Conservation (phyloP, 192 early-diverging fungal genomes). For the Haplosporangium gracile region DNA sequence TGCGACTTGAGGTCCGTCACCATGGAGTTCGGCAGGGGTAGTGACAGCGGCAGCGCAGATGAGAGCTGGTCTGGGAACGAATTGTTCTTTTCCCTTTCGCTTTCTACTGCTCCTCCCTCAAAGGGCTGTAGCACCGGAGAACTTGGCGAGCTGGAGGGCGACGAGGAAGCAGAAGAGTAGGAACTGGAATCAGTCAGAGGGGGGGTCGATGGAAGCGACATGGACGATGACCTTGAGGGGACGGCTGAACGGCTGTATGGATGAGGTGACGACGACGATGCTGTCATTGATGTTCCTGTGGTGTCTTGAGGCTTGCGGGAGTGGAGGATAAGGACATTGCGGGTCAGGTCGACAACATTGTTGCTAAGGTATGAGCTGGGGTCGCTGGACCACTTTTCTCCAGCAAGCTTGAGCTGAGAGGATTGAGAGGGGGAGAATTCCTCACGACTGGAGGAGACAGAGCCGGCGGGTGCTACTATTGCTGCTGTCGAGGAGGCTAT, state of each 20-base stretch:
- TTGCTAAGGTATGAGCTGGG: slow-evolving; percentile 38
- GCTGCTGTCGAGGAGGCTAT: neutral
- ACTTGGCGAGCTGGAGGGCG: slow-evolving; percentile 33
- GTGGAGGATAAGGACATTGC: slow-evolving; percentile 51
- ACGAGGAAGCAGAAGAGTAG: slow-evolving; percentile 42
- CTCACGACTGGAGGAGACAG: neutral
- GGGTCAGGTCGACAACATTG: slow-evolving; percentile 47
- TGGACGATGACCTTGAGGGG: slow-evolving; percentile 26
- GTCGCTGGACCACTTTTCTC: slow-evolving; percentile 52
- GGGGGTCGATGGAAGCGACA: slow-evolving; percentile 39
- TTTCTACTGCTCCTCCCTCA: neutral
- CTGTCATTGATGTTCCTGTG: neutral
- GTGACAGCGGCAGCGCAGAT: slow-evolving; percentile 5
- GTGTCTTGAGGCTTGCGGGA: slow-evolving; percentile 44
- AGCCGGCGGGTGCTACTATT: neutral
- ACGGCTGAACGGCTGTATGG: slow-evolving; percentile 22
- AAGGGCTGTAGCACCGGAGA: slow-evolving; percentile 18
- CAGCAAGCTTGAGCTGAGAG: slow-evolving; percentile 19
- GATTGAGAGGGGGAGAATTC: neutral
- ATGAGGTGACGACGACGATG: slow-evolving; percentile 19
- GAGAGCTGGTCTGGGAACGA: slow-evolving; percentile 22
- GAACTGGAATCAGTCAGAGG: slow-evolving; percentile 31
- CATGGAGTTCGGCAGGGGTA: slow-evolving; percentile 17
- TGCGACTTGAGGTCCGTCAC: slow-evolving; percentile 15
- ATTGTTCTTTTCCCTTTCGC: slow-evolving; percentile 18